Evolutionary conservation across 2,329 filamentous ascomycete genomes (phyloP).

Genomic region (Fusarium tupiense): DNA sequence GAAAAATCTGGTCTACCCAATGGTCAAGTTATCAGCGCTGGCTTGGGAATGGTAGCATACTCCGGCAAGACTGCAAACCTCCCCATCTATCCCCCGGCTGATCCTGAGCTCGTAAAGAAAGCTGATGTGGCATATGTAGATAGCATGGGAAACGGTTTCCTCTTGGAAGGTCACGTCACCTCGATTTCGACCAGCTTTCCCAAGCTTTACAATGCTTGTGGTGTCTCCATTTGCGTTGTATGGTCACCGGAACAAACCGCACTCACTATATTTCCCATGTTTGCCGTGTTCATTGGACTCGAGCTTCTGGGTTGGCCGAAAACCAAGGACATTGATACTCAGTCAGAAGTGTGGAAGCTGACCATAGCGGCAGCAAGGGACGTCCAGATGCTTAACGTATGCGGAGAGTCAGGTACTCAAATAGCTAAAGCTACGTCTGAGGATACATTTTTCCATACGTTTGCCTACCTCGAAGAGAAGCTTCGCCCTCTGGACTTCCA

Average conservation of each 20-base stretch:
- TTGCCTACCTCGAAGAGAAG: background rate
- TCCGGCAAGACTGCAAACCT: background rate
- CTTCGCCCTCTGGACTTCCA: background rate
- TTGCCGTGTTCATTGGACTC: background rate
- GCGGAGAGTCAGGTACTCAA: background rate
- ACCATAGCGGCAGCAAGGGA: background rate
- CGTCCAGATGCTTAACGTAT: background rate
- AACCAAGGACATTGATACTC: background rate
- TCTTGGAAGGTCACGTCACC: background rate
- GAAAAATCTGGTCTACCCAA: background rate
- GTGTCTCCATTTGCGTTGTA: background rate
- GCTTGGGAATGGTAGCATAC: fast-evolving
- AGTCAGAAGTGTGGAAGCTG: background rate
- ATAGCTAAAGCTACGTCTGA: background rate
- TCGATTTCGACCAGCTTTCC: background rate
- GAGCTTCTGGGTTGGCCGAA: background rate
- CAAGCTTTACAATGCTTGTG: background rate
- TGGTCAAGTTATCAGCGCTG: background rate
- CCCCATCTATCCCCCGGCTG: background rate
- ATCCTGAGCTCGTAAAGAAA: background rate
- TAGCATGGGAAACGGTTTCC: fast-evolving
- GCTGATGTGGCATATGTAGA: background rate
- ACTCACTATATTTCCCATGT: background rate
- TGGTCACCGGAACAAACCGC: background rate
- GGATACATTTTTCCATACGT: background rate